phyloP scores from a whole-genome alignment of 352 stramenopile species.

The Halophytophthora polymorphica region DNA sequence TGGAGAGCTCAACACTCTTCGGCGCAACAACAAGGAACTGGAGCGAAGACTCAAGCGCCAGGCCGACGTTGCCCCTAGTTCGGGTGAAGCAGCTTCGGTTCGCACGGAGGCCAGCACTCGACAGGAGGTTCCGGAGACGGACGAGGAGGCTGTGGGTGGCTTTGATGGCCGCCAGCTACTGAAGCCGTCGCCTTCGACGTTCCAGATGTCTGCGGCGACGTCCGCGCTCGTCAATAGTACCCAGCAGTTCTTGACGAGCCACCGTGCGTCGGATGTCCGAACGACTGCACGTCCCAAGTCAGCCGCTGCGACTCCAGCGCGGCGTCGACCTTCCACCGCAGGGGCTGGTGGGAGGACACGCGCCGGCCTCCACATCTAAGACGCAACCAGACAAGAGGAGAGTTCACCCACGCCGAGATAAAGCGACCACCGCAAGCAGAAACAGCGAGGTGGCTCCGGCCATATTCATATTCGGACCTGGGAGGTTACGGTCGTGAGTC shows the following conservation, averaged over 20 bases:
- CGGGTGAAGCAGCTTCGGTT: constrained; percentile 8
- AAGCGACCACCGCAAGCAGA: not conserved
- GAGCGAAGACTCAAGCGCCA: constrained; percentile 32
- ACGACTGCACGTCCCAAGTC: constrained; percentile 23
- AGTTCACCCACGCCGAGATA: not conserved
- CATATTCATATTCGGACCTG: not conserved
- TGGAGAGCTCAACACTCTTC: constrained; percentile 56
- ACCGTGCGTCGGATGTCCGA: constrained; percentile 3
- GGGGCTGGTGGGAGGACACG: constrained; percentile 7
- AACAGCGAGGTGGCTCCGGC: not conserved
- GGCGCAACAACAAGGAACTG: constrained; percentile 67
- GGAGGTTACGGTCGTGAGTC: too few relatives aligned
- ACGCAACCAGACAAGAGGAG: not conserved
- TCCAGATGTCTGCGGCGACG: not conserved
- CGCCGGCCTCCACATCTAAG: constrained; percentile 5
- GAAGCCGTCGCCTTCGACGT: not conserved
- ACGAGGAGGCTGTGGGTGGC: constrained; percentile 7
- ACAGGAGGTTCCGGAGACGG: constrained; percentile 14
- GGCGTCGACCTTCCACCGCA: not conserved
- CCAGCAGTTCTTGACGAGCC: constrained; percentile 6
- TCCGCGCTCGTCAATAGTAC: constrained; percentile 8
- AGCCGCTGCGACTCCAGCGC: constrained; percentile 3
- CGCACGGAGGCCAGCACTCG: not conserved
- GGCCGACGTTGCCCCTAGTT: constrained; percentile 12
- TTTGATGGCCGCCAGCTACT: constrained; percentile 16